These are phyloP conservation scores for Dendrocalamus latiflorus DNA, from an alignment of 202 grass and related monocot species.

Conservation along the genomic window DNA sequence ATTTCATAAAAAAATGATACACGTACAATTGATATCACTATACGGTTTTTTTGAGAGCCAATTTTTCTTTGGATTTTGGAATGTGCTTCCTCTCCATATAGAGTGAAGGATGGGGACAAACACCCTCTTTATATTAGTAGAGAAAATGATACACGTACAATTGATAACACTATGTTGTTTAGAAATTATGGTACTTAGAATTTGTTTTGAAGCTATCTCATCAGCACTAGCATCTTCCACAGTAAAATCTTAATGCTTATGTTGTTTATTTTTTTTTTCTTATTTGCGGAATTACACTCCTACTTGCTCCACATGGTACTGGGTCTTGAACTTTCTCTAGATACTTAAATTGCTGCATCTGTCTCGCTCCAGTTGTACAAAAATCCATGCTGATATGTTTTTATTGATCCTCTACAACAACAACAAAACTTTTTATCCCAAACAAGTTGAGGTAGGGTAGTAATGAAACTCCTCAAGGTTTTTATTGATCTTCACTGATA, in stretches of 20 bases:
- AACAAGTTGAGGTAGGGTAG: no score
- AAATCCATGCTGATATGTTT: not conserved
- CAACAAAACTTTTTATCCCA: no score
- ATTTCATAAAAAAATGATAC: not conserved
- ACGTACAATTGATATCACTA: no score
- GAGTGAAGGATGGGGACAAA: no score
- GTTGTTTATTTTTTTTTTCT: constrained; percentile 11
- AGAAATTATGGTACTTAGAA: not conserved
- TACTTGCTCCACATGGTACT: constrained; percentile 71
- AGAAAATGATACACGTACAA: not conserved
- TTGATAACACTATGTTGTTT: not conserved
- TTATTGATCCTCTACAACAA: not conserved
- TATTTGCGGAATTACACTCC: constrained; percentile 59
- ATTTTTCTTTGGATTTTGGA: no score
- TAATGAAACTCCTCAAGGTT: not conserved
- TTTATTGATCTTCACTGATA: not conserved
- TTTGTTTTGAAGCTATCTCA: not conserved
- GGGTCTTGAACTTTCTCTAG: constrained; percentile 86
- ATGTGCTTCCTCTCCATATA: no score
- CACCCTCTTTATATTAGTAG: no score
- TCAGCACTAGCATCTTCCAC: not conserved
- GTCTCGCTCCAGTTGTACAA: not conserved
- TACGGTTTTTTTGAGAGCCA: no score
- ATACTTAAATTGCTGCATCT: constrained; percentile 23
- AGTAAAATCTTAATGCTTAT: constrained; percentile 5